Percentiles rank a stretch among this genome's conserved stretches.
These are phyloP conservation scores for Vitis cinerea DNA, from an alignment of 164 flowering plant species.

Conservation along the genomic window DNA sequence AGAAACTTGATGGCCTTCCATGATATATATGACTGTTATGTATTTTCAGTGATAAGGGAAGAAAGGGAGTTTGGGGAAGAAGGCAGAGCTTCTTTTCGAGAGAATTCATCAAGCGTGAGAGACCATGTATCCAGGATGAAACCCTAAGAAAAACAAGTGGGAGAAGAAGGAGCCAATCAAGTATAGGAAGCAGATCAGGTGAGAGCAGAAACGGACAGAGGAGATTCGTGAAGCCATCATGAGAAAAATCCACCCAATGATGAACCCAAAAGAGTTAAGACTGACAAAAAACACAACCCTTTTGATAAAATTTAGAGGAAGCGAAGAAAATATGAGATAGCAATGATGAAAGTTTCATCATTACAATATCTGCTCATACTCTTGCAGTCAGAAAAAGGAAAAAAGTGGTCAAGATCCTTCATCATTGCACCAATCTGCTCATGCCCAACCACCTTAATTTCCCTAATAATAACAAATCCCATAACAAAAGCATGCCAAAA, in stretches of 20 bases:
- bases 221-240: conserved; percentile 42
- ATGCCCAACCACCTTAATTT: conserved; percentile 20
- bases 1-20: too few relatives aligned
- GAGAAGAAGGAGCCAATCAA: conserved; percentile 6
- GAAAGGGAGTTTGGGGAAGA: too few relatives aligned
- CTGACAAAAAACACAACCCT: conserved; percentile 27
- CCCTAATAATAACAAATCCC: conserved; percentile 1
- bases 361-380: neutral
- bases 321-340: conserved; percentile 10
- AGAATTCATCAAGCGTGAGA: too few relatives aligned
- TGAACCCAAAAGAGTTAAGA: conserved; percentile 21
- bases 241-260: conserved; percentile 30
- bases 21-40: too few relatives aligned
- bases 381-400: conserved; percentile 23
- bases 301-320: conserved; percentile 9
- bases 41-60: too few relatives aligned
- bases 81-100: too few relatives aligned
- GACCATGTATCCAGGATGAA: neutral
- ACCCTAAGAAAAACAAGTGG: neutral
- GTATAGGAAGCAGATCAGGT: conserved; percentile 14
- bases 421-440: conserved; percentile 67
- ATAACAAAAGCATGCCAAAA: neutral
- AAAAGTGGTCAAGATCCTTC: conserved; percentile 36
- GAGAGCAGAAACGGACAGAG: conserved; percentile 26
- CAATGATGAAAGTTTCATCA: conserved; percentile 41